These are phyloP conservation scores for Chaetoceros tenuissimus DNA, from an alignment of 108 stramenopile species.

Conservation along the genomic window DNA sequence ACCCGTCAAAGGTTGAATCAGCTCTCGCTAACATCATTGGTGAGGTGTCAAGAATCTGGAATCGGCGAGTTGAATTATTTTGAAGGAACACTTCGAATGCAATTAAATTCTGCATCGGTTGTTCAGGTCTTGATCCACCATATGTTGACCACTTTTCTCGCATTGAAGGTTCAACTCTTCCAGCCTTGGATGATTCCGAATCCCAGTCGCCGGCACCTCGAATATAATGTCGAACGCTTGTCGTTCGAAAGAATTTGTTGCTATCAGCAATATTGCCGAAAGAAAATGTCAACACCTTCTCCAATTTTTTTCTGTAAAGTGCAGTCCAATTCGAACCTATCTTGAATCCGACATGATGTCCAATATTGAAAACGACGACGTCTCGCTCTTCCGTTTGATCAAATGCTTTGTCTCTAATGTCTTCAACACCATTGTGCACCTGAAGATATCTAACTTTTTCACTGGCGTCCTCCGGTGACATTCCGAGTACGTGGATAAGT, in stretches of 20 bases:
- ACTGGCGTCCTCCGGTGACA: too few relatives aligned
- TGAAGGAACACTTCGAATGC: constrained; percentile 1
- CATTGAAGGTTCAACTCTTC: constrained; percentile 8
- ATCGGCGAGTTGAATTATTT: not conserved
- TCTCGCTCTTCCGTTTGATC: too few relatives aligned
- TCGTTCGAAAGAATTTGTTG: constrained; percentile 10
- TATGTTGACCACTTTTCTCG: constrained; percentile 4
- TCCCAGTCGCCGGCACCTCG: constrained; percentile 10
- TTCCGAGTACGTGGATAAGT: too few relatives aligned
- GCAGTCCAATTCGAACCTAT: too few relatives aligned
- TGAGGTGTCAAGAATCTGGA: constrained; percentile 9
- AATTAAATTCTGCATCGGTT: constrained; percentile 9
- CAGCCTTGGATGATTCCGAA: constrained; percentile 12
- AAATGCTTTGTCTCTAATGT: too few relatives aligned
- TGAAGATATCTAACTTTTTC: too few relatives aligned
- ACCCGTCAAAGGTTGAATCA: constrained; percentile 15
- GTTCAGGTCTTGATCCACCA: constrained; percentile 8
- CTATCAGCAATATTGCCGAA: constrained; percentile 7
- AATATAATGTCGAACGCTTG: constrained; percentile 9
- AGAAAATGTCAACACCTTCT: too few relatives aligned
- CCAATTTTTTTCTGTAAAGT: too few relatives aligned
- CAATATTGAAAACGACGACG: too few relatives aligned
- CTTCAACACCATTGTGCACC: too few relatives aligned
- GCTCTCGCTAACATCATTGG: constrained; percentile 15
- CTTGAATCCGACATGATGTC: too few relatives aligned